Evolutionary conservation across 2,329 filamentous ascomycete genomes (phyloP), one percentile per base, ranked within the genome.

Genomic region (Didymella exigua): DNA sequence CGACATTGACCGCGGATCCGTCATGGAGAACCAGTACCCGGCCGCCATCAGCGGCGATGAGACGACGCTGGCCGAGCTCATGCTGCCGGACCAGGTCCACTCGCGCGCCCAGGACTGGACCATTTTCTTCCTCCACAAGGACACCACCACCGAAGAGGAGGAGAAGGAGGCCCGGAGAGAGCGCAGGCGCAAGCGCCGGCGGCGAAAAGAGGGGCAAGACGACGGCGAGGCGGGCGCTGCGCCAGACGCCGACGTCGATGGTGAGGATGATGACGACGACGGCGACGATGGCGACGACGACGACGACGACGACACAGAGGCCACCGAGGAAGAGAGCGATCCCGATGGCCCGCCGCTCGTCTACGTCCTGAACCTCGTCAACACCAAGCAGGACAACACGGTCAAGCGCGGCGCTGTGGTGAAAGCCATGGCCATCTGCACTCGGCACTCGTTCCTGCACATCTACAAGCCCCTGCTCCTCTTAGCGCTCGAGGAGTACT

Each of bases 341-440:
- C 82, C 84, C 21, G 91, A 96, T 71, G 93, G 92, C 0, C 92
- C 95, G 13, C 95, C 95, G 3, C 79, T 99, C 65, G 95, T 99
- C 69, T 98, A 99, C 75, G 95, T 99, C 46, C 81, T 99, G 63
- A 99, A 99, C 75, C 78, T 99, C 71, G 95, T 99, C 66, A 98
- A 99, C 75, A 99, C 93, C 7, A 98, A 98, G 76, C 91, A 96
- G 74, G 95, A 99, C 79, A 93, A 90, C 70, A 89, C 89, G 18
- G 91, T 91, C 42, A 96, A 95, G 77, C 82, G 95, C 83, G 95
- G 95, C 54, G 95, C 95, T 18, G 84, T 97, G 44, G 93, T 98
- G 54, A 98, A 98, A 74, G 91, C 95, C 36, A 99, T 99, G 95
- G 95, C 95, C 26, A 97, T 99, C 65, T 99, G 95, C 80, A 99